Base-by-base conservation (phyloP, 306 rosid species). In the Gillenia trifoliata region DNA sequence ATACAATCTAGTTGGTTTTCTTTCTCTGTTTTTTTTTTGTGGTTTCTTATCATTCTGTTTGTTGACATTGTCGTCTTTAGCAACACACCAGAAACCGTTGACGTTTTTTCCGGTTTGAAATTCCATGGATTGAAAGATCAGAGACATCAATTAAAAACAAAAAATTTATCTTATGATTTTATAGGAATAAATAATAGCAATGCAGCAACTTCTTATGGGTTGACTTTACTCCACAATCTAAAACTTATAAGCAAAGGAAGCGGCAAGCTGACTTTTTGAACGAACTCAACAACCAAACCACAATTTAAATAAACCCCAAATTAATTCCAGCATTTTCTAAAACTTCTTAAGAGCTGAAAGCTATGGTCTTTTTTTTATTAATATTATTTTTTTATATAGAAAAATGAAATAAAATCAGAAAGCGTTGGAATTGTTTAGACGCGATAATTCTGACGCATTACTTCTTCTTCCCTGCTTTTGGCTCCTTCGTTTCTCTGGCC, bases 161-260 rank as follows among this genome's bases (percentile, higher is more conserved):
- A 40, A 28, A 28, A 12, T 26, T 38, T 67, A 15, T 22, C n/a
- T 23, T 47, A 2, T 12, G 49, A 31, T 5, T 8, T 49, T 38
- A 11, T 36, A 36, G 40, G 40, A 57, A n/a, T 38, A 66, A 29
- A 16, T 3, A 52, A 66, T 34, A 54, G 30, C 5, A 59, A 56
- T 45, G 9, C 23, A 40, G 11, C 71, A 23, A 17, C 23, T 41
- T 57, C 54, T 73, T 55, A 62, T 40, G 28, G 36, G 66, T 74
- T 79, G 78, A 67, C 78, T 57, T 73, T 78, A 6, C 23, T 38
- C n/a, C 20, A 25, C 41, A 49, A 6, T 77, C 45, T 78, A 22
- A 52, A 19, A 64, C 8, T 50, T 64, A 40, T 4, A 34, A 25
- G n/a, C 20, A 30, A 43, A 75, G 43, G n/a, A 64, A 2, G 26